Percentiles rank a stretch among this genome's conserved stretches.
These are phyloP conservation scores for Yamadazyma oceani DNA, from an alignment of 1,139 yeast species.

Conservation along the genomic window DNA sequence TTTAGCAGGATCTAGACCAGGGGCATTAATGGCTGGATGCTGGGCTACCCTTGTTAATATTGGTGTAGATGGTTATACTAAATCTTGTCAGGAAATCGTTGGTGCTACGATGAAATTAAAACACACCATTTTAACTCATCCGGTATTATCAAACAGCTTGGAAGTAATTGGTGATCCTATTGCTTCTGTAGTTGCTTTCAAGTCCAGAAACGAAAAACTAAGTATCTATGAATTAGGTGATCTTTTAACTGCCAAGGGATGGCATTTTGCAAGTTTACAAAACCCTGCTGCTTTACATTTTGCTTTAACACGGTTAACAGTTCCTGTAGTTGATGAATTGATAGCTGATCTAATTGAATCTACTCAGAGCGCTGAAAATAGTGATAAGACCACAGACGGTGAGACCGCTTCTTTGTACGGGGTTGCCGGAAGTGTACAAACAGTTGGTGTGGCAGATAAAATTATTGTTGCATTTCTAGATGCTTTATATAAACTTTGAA, in stretches of 20 bases:
- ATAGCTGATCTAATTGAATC: conserved; percentile 52
- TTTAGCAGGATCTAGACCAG: conserved; percentile 94
- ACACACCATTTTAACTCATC: conserved; percentile 39
- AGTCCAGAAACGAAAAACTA: conserved; percentile 40
- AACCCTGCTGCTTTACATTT: conserved; percentile 88
- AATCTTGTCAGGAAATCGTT: conserved; percentile 68
- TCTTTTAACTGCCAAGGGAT: conserved; percentile 62
- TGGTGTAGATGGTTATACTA: conserved; percentile 76
- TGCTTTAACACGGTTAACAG: conserved; percentile 78
- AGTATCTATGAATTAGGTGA: conserved; percentile 81
- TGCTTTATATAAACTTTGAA: conserved; percentile 57
- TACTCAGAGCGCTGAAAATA: conserved; percentile 41
- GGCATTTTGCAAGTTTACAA: conserved; percentile 90
- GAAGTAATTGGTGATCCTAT: conserved; percentile 82
- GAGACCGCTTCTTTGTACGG: conserved; percentile 91
- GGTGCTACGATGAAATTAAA: conserved; percentile 61
- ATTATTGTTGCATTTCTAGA: conserved; percentile 80
- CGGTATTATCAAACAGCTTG: conserved; percentile 42
- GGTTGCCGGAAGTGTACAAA: conserved; percentile 86
- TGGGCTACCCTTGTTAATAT: conserved; percentile 88
- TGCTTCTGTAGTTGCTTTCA: conserved; percentile 79
- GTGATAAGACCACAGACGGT: conserved; percentile 30
- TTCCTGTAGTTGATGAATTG: conserved; percentile 61
- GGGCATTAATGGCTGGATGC: conserved; percentile 94
- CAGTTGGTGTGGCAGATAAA: conserved; percentile 82